phyloP scores from a whole-genome alignment of 2,329 filamentous ascomycete species.

The Xylariaceae sp. region DNA sequence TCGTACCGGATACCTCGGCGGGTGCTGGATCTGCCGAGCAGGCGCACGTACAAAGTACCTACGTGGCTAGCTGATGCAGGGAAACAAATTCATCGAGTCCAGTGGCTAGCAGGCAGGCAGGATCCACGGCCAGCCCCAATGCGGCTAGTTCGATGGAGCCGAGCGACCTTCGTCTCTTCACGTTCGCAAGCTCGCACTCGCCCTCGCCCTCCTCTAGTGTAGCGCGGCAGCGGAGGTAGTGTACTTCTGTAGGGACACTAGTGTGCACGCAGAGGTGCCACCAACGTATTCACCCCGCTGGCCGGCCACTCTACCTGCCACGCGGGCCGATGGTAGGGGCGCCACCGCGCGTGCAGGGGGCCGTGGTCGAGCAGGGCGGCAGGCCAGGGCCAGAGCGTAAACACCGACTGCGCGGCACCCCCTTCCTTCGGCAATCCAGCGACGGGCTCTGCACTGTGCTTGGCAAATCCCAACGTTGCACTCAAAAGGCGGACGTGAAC shows the following conservation, averaged over 20 bases:
- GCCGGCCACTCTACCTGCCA: too few species aligned
- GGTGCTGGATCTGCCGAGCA: too few species aligned
- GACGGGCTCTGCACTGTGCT: slow-evolving; percentile 21
- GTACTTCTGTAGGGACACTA: neutral
- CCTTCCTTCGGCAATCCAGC: neutral
- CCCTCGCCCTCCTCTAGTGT: too few species aligned
- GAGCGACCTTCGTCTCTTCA: too few species aligned
- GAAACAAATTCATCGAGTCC: too few species aligned
- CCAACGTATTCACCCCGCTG: neutral
- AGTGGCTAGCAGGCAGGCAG: neutral
- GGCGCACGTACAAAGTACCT: too few species aligned
- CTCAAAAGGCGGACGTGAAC: slow-evolving; percentile 22
- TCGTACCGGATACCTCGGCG: too few species aligned
- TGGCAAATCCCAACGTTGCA: slow-evolving; percentile 25
- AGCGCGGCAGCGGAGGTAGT: neutral
- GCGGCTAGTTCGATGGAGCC: slow-evolving; percentile 12
- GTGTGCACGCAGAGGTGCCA: neutral
- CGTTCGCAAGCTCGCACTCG: too few species aligned
- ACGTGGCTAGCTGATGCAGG: too few species aligned
- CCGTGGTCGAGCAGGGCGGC: too few species aligned
- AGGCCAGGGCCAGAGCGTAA: neutral
- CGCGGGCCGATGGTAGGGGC: too few species aligned
- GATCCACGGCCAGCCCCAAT: neutral
- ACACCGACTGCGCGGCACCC: slow-evolving; percentile 14
- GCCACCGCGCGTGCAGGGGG: too few species aligned